phyloP scores from a whole-genome alignment of 331 rosid species.

The Quercus tomentella region DNA sequence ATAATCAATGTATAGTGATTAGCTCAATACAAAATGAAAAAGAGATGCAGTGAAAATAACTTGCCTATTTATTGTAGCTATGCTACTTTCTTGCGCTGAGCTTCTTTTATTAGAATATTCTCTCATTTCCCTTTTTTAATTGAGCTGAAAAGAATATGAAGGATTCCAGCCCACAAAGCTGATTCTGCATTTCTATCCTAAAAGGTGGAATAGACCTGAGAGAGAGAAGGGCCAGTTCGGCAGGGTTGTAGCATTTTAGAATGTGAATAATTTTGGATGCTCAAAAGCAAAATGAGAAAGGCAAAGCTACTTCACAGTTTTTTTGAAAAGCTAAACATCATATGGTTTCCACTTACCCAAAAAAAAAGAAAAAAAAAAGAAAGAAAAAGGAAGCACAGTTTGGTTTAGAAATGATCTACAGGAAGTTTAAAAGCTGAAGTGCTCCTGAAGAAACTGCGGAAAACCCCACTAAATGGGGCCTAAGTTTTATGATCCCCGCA shows the following conservation, averaged over 20 bases:
- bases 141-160: not conserved
- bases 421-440: no score
- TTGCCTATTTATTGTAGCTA: no score
- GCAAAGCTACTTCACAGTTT: not conserved
- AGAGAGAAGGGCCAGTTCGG: not conserved
- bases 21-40: not conserved
- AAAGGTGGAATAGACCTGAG: not conserved
- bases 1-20: not conserved
- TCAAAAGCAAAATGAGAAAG: not conserved
- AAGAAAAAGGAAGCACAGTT: not conserved
- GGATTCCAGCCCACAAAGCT: not conserved
- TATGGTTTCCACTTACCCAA: not conserved
- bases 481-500: no score
- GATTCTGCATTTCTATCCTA: not conserved
- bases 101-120: not conserved
- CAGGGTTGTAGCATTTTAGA: not conserved
- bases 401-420: not conserved
- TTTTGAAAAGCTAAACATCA: not conserved
- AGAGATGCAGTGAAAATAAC: not conserved
- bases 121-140: not conserved
- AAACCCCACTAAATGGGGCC: not conserved
- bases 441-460: not conserved
- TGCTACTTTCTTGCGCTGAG: no score
- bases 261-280: not conserved
- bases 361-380: not conserved